Percentiles rank a stretch among this genome's conserved stretches.
Conservation (phyloP, 2,329 filamentous ascomycete species). For the Cadophora sp. region DNA sequence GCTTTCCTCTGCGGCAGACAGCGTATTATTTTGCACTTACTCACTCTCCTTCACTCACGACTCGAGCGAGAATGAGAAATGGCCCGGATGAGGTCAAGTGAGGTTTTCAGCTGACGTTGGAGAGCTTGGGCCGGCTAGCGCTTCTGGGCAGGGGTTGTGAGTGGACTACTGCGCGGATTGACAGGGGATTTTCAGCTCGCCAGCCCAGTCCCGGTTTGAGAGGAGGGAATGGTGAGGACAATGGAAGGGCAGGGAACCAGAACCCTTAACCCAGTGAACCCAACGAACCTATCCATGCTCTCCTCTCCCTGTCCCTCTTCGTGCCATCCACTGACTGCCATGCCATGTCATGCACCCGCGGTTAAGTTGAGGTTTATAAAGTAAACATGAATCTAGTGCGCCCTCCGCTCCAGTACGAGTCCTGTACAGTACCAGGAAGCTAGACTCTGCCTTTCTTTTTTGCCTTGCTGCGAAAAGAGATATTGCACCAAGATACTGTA, state of each 20-base stretch:
- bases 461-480: neutral
- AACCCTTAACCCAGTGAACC: too few relatives aligned
- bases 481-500: neutral
- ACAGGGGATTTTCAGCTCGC: constrained; percentile 17
- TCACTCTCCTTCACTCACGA: neutral
- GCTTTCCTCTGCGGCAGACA: neutral
- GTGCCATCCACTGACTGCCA: too few relatives aligned
- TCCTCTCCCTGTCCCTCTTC: too few relatives aligned
- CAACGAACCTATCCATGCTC: too few relatives aligned
- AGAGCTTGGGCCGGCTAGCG: constrained; percentile 15
- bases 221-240: neutral
- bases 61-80: neutral
- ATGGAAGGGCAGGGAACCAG: too few relatives aligned
- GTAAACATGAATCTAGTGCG: too few relatives aligned
- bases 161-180: neutral
- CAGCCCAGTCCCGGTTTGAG: neutral
- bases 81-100: constrained; percentile 1
- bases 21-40: neutral
- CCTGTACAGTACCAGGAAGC: neutral
- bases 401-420: too few relatives aligned
- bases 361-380: neutral
- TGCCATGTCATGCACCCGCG: neutral
- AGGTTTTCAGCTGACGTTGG: constrained; percentile 19
- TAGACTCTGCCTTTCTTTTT: neutral
- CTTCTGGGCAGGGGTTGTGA: constrained; percentile 1